These are phyloP conservation scores for Talaromyces nanjingensis DNA, from an alignment of 495 filamentous ascomycete genomes.

Conservation along the genomic window DNA sequence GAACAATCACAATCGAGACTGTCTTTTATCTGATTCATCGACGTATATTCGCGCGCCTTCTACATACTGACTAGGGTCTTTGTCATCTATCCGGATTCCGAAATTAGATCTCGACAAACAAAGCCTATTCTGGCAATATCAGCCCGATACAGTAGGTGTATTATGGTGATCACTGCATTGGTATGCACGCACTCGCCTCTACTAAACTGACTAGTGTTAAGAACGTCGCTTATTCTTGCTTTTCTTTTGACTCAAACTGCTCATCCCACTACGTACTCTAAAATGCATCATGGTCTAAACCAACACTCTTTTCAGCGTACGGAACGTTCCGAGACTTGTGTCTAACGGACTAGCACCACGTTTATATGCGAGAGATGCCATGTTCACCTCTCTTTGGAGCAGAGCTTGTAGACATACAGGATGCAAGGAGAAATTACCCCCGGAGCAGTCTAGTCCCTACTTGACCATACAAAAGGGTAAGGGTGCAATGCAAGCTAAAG, in stretches of 20 bases:
- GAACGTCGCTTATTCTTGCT: not conserved
- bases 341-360: not conserved
- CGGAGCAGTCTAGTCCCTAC: not conserved
- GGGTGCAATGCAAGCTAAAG: not conserved
- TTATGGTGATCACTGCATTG: not conserved
- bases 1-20: not conserved
- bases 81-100: not conserved
- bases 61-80: not conserved
- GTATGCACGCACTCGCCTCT: not conserved
- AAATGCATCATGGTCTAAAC: not conserved
- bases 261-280: not conserved
- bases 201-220: not conserved
- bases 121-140: not conserved
- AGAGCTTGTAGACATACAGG: not conserved
- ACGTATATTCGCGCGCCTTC: not conserved
- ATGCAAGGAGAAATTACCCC: not conserved
- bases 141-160: not conserved
- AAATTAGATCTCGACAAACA: not conserved
- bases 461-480: not conserved
- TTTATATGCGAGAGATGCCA: not conserved
- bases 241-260: not conserved
- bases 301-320: not conserved
- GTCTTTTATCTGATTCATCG: not conserved
- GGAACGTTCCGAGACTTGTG: not conserved
- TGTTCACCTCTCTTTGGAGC: not conserved